Conservation (phyloP, 495 filamentous ascomycete genomes). For the Geopyxis carbonaria region DNA sequence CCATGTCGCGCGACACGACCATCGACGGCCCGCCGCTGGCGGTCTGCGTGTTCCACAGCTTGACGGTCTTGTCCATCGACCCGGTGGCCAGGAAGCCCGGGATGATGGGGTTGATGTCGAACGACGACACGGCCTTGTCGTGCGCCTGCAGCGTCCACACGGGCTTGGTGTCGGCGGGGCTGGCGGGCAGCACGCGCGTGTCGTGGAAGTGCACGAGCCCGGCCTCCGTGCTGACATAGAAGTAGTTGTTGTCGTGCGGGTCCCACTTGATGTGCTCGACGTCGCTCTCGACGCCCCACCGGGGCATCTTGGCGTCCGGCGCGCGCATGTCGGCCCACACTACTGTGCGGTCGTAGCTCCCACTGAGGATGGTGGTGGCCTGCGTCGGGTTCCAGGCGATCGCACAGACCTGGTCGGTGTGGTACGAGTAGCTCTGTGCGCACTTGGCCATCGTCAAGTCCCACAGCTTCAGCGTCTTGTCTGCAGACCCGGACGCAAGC, state of each 20-base stretch:
- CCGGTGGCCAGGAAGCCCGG: constrained; percentile 87
- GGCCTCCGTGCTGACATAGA: constrained; percentile 86
- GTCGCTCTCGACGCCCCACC: constrained; percentile 87
- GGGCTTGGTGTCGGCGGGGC: constrained; percentile 56
- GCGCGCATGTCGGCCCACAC: constrained; percentile 87
- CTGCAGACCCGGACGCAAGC: constrained; percentile 87
- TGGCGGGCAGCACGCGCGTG: constrained; percentile 46
- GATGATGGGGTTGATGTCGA: constrained; percentile 75
- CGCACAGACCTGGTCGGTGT: constrained; percentile 93
- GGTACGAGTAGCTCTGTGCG: constrained; percentile 78
- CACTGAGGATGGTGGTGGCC: constrained; percentile 73
- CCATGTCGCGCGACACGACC: constrained; percentile 79
- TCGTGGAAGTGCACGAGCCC: constrained; percentile 83
- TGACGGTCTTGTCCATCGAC: constrained; percentile 81
- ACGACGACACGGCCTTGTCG: constrained; percentile 82
- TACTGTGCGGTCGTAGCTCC: constrained; percentile 84
- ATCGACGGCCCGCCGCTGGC: constrained; percentile 49
- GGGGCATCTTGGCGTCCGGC: constrained; percentile 52
- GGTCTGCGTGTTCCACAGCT: constrained; percentile 85
- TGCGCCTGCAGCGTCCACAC: constrained; percentile 92
- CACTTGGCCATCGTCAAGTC: constrained; percentile 80
- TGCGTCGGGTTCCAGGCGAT: constrained; percentile 80
- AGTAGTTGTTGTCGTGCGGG: constrained; percentile 75
- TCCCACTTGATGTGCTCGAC: constrained; percentile 89
- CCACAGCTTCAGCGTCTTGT: constrained; percentile 95